Evolutionary conservation across 2,329 filamentous ascomycete species (phyloP), one percentile per base, ranked within the genome.

Genomic region (Thielaviopsis populi): DNA sequence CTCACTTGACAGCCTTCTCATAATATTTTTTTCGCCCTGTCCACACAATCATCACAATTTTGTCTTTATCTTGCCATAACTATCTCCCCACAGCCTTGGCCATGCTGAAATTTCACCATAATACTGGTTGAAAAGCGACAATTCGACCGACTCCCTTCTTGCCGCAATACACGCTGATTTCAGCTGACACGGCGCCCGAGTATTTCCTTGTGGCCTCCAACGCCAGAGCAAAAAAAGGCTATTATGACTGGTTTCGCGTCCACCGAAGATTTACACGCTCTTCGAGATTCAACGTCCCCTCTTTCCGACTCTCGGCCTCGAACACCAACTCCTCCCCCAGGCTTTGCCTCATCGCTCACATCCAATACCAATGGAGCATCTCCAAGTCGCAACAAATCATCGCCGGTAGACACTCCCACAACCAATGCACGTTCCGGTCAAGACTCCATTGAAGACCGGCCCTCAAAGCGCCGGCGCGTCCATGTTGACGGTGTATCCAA

Each of bases 391-490:
- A 10, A n/a, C 59, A 63, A 63, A 15, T 61, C 66, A 22, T 67
- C 69, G 24, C 40, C 63, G 7, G 27, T 46, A 46, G 40, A 50
- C 15, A 27, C 61, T 24, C 15, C 42, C 22, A 7, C 42, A 27
- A 53, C 50, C 15, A 6, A 62, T 4, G 22, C 42, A 8, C 3
- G 40, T 42, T 2, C 41, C 40, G 19, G 13, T 67, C 54, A 69
- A 73, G 65, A 69, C 69, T 67, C 70, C 69, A 59, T 58, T 61
- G 74, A 77, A 56, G 79, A 78, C 66, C 79, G 78, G 63, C 83
- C 83, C 30, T 73, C 78, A 17, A 91, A 91, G 74, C 83, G 86
- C 71, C 84, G 84, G 67, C 84, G 84, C 72, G 78, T 82, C 37
- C 77, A 76, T 67, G 77, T 27, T 30, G 63, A 59, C 22, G 19